phyloP scores from a whole-genome alignment of 2,329 filamentous ascomycete species.

The Spiromastix sp. region DNA sequence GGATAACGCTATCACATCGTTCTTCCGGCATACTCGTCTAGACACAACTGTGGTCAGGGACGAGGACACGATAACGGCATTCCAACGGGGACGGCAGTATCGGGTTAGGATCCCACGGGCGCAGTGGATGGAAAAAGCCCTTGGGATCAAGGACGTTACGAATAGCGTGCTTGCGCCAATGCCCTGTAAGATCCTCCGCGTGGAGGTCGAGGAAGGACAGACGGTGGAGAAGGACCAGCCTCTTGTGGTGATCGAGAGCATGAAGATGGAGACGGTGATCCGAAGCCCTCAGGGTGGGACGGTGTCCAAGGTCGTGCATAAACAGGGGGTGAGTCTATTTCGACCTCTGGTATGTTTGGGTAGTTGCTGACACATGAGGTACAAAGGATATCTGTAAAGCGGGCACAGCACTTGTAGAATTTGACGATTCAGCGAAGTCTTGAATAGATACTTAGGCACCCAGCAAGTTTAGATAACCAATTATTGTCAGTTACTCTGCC shows the following conservation, averaged over 20 bases:
- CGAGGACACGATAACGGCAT: constrained; percentile 53
- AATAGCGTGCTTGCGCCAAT: constrained; percentile 87
- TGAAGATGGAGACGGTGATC: constrained; percentile 86
- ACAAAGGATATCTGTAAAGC: constrained; percentile 65
- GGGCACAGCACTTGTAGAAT: constrained; percentile 63
- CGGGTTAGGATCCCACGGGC: constrained; percentile 49
- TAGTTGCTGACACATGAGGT: constrained; percentile 1
- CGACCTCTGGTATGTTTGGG: too few species aligned
- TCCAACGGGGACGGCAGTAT: constrained; percentile 56
- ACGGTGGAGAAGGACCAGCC: constrained; percentile 74
- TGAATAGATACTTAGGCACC: too few species aligned
- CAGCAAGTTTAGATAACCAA: too few species aligned
- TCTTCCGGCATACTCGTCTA: constrained; percentile 72
- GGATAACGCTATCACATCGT: constrained; percentile 53
- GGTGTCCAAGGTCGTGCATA: constrained; percentile 63
- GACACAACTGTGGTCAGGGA: constrained; percentile 62
- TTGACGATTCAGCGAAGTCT: constrained; percentile 56
- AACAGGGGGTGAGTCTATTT: constrained; percentile 54
- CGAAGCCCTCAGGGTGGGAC: constrained; percentile 63
- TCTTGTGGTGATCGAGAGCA: constrained; percentile 81
- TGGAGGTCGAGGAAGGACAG: constrained; percentile 76
- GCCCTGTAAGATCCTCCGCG: constrained; percentile 91
- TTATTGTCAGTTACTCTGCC: too few species aligned
- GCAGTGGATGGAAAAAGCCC: constrained; percentile 75
- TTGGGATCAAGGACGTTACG: constrained; percentile 68